Conservation (phyloP, 306 rosid genomes). For the Datisca glomerata region DNA sequence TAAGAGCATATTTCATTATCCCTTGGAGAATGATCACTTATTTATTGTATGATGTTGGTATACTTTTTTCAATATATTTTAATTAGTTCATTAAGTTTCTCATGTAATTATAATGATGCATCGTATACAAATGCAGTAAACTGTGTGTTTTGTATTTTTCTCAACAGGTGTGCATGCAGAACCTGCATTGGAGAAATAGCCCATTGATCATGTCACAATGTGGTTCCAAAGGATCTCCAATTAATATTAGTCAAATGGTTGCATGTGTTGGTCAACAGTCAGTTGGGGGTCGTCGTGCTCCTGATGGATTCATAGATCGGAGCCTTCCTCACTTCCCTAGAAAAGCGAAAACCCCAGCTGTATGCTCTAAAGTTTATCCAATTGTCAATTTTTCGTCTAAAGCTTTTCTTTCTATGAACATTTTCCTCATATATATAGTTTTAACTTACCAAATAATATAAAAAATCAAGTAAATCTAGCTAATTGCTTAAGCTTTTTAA, state of each 20-base stretch:
- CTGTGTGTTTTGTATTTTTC: slow-evolving; percentile 5
- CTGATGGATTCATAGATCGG: slow-evolving; percentile 86
- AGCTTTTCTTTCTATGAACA: neutral
- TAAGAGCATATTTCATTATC: neutral
- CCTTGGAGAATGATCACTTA: neutral
- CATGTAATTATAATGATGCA: no score
- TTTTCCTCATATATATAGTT: no score
- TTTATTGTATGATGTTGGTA: neutral
- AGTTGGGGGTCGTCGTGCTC: slow-evolving; percentile 91
- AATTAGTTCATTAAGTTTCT: no score
- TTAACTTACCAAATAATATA: no score
- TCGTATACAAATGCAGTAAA: no score
- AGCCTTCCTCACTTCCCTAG: slow-evolving; percentile 94
- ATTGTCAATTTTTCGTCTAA: neutral
- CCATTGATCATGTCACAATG: slow-evolving; percentile 98
- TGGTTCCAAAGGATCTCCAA: slow-evolving; percentile 94
- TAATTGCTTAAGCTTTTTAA: no score
- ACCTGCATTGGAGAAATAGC: slow-evolving; percentile 88
- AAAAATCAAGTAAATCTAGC: no score
- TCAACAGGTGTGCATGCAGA: slow-evolving; percentile 65
- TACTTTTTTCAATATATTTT: neutral
- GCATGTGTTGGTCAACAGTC: slow-evolving; percentile 95
- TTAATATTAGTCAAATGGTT: slow-evolving; percentile 90
- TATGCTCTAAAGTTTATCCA: slow-evolving; percentile 28
- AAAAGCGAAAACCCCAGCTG: slow-evolving; percentile 64